phyloP scores from a whole-genome alignment of 331 rosid genomes.

The Quercus phellos region DNA sequence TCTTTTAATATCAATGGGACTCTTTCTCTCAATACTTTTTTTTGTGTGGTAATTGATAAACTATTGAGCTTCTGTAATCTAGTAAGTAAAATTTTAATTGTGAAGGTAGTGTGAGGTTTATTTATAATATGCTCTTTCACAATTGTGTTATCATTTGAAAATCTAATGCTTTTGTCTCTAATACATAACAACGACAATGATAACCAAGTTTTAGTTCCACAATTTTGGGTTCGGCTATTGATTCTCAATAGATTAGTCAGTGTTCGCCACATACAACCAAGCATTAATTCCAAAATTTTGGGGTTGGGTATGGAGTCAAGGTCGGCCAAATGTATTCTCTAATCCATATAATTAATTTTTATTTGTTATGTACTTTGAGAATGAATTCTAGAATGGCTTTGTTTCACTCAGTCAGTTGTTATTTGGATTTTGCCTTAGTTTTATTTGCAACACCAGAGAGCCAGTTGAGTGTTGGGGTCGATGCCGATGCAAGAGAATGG shows the following conservation, averaged over 20 bases:
- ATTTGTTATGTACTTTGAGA: neutral
- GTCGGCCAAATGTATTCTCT: no score
- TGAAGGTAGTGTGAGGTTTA: neutral
- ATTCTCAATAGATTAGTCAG: no score
- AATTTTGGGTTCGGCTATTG: no score
- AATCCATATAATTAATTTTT: no score
- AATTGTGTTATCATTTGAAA: neutral
- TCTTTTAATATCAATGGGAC: neutral
- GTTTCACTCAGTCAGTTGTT: neutral
- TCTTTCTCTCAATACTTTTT: neutral
- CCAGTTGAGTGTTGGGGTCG: constrained; percentile 44
- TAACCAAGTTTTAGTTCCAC: no score
- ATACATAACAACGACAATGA: no score
- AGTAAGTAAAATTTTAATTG: neutral
- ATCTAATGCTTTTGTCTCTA: neutral
- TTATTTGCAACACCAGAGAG: constrained; percentile 61
- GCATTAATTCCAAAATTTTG: no score
- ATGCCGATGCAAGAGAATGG: constrained; percentile 54
- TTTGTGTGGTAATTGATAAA: neutral
- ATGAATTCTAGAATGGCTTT: neutral
- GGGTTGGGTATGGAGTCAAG: no score
- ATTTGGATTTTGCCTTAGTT: constrained; percentile 35
- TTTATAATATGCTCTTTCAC: no score
- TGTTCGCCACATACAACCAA: no score
- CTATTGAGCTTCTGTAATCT: neutral